Conservation (phyloP, 495 filamentous ascomycete genomes). For the Parachaetomium inaequale region DNA sequence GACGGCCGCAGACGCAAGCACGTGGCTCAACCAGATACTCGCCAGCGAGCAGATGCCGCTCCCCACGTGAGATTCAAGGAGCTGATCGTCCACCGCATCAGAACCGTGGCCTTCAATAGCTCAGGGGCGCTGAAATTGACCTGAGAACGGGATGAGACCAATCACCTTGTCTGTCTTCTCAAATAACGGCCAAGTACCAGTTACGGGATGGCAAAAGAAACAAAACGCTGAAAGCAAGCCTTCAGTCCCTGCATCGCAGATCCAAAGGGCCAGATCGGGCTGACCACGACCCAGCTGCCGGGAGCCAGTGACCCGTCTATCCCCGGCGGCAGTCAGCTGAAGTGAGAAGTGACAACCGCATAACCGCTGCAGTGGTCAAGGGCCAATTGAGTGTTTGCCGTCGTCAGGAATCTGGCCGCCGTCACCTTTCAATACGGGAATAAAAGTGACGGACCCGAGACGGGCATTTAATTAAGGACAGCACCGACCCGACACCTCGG, state of each 20-base stretch:
- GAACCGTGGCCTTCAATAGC: not conserved
- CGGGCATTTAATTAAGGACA: not conserved
- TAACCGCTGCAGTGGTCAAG: not conserved
- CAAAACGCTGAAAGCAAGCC: too few species aligned
- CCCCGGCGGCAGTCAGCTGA: not conserved
- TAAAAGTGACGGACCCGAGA: not conserved
- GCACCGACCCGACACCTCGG: conserved; percentile 5
- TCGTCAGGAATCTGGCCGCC: not conserved
- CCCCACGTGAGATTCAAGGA: not conserved
- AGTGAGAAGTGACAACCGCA: conserved; percentile 11
- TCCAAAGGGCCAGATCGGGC: conserved; percentile 3
- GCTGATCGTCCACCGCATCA: not conserved
- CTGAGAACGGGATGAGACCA: not conserved
- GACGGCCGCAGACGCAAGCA: not conserved
- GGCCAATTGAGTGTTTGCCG: not conserved
- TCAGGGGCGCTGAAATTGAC: not conserved
- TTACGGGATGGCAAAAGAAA: not conserved
- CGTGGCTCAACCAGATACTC: not conserved
- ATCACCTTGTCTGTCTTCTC: not conserved
- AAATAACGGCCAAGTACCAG: not conserved
- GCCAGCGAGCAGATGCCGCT: not conserved
- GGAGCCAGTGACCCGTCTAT: not conserved
- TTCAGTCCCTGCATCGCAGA: conserved; percentile 8
- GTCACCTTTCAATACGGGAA: not conserved
- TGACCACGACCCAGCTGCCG: not conserved